Evolutionary conservation across 805 yeast species (phyloP).

Genomic region (Pichia heedii): DNA sequence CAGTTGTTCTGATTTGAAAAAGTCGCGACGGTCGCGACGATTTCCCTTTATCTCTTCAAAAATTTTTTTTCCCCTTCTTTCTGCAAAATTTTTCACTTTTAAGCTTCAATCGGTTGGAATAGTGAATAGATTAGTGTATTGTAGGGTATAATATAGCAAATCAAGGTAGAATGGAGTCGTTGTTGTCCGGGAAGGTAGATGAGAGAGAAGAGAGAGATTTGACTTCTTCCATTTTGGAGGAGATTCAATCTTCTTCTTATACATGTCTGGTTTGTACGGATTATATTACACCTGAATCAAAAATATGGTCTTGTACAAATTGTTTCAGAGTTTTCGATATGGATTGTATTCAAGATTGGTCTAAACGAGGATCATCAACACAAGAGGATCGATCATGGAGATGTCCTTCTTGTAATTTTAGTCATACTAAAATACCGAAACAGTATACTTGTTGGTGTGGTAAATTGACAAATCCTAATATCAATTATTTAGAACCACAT

Average conservation of each 20-base stretch:
- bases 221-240: constrained; percentile 36
- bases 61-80: too few relatives aligned
- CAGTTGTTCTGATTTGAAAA: too few relatives aligned
- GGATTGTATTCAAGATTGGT: constrained; percentile 84
- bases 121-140: too few relatives aligned
- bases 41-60: too few relatives aligned
- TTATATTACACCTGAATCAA: constrained; percentile 57
- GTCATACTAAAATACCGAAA: constrained; percentile 38
- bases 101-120: too few relatives aligned
- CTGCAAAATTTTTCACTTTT: neutral
- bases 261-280: constrained; percentile 84
- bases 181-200: too few relatives aligned
- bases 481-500: constrained; percentile 58
- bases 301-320: constrained; percentile 68
- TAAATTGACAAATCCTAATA: constrained; percentile 55
- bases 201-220: neutral
- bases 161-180: too few relatives aligned
- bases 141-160: too few relatives aligned
- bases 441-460: constrained; percentile 85
- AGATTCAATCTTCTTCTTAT: constrained; percentile 61
- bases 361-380: constrained; percentile 61
- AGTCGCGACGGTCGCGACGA: too few relatives aligned
- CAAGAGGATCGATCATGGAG: constrained; percentile 58
- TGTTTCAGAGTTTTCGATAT: constrained; percentile 84
- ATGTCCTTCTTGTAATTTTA: constrained; percentile 74